Conservation (phyloP, 768 basidiomycete genomes). For the Collybia mongolica region DNA sequence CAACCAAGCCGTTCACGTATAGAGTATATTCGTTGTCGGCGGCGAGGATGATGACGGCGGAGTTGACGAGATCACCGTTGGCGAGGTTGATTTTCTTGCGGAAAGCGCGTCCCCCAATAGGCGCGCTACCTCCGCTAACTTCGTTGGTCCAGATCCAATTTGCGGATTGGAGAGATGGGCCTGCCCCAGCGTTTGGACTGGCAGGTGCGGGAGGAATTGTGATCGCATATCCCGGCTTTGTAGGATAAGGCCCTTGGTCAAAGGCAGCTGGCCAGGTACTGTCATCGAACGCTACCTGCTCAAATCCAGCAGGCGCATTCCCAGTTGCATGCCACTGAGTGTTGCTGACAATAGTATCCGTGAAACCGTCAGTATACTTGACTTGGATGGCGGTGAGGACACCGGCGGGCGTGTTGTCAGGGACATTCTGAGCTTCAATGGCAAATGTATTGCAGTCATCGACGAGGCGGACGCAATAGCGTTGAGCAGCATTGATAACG, state of each 20-base stretch:
- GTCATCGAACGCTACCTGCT: conserved; percentile 27
- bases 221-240: conserved; percentile 12
- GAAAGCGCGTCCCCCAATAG: conserved; percentile 26
- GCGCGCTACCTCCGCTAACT: conserved; percentile 12
- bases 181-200: conserved; percentile 12
- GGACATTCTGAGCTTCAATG: conserved; percentile 20
- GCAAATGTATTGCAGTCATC: conserved; percentile 31
- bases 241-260: conserved; percentile 16
- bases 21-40: conserved; percentile 25
- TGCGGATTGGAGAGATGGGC: conserved; percentile 19
- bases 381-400: conserved; percentile 28
- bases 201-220: conserved; percentile 7
- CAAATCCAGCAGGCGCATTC: conserved; percentile 24
- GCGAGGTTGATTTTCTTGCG: conserved; percentile 23
- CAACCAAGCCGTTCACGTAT: conserved; percentile 25
- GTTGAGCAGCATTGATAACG: conserved; percentile 17
- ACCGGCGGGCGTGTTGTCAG: conserved; percentile 19
- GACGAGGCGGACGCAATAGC: conserved; percentile 26
- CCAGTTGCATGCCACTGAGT: conserved; percentile 24
- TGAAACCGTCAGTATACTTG: conserved; percentile 27
- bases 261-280: conserved; percentile 26
- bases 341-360: conserved; percentile 28
- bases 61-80: conserved; percentile 16
- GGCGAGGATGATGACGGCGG: conserved; percentile 21
- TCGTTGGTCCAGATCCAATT: conserved; percentile 33